A percentile compares a stretch with the other conserved stretches of the same genome.
phyloP scores from a whole-genome alignment of 2,329 filamentous ascomycete species.

The Talaromyces sp. region DNA sequence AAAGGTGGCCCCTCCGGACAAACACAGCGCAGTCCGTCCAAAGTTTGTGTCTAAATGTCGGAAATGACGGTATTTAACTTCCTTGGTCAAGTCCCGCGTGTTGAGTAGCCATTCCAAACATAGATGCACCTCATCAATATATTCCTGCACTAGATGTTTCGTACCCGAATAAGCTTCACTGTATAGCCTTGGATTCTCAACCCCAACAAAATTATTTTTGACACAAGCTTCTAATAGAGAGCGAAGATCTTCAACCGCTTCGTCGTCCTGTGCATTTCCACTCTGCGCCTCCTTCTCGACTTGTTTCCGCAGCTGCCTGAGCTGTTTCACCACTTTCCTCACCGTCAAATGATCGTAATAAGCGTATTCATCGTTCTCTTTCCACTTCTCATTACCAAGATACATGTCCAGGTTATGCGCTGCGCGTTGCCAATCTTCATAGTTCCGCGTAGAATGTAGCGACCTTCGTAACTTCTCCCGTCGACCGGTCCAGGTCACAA shows the following conservation, averaged over 20 bases:
- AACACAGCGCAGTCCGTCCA: constrained; percentile 84
- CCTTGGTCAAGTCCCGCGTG: constrained; percentile 63
- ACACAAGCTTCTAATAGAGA: constrained; percentile 81
- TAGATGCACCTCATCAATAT: constrained; percentile 66
- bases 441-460: constrained; percentile 69
- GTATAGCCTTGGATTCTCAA: constrained; percentile 92
- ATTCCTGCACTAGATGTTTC: constrained; percentile 89
- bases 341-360: constrained; percentile 90
- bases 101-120: constrained; percentile 65
- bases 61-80: constrained; percentile 77
- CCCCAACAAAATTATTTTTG: constrained; percentile 95
- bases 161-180: constrained; percentile 97
- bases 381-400: constrained; percentile 64
- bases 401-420: constrained; percentile 77
- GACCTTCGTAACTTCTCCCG: constrained; percentile 67
- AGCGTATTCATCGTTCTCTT: constrained; percentile 55
- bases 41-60: constrained; percentile 88
- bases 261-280: constrained; percentile 19
- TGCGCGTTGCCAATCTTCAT: constrained; percentile 76
- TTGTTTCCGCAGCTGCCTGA: constrained; percentile 49
- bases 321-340: constrained; percentile 69
- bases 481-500: constrained; percentile 80
- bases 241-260: constrained; percentile 63
- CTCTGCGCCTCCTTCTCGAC: constrained; percentile 36
- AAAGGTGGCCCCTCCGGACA: constrained; percentile 91